Evolutionary conservation across 2,329 filamentous ascomycete genomes (phyloP).

Genomic region (Cercospora nicotianae): DNA sequence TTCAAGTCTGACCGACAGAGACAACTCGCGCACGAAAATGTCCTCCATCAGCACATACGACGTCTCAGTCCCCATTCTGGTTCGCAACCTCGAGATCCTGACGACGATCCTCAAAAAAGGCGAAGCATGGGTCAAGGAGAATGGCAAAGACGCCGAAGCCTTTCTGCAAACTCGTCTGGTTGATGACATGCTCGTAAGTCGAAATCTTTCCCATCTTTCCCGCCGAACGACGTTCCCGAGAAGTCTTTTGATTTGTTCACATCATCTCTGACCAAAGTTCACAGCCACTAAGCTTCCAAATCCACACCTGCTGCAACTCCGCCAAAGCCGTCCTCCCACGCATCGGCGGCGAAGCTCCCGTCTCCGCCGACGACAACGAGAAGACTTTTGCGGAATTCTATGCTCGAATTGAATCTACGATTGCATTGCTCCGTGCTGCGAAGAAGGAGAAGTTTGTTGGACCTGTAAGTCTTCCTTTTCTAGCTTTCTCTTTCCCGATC

Average conservation of each 20-base stretch:
- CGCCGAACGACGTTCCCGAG: no score
- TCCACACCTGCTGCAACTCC: slow-evolving; percentile 47
- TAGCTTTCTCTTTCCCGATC: not conserved
- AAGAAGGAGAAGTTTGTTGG: slow-evolving; percentile 47
- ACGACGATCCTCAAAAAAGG: slow-evolving; percentile 49
- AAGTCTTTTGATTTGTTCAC: no score
- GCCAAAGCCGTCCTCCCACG: slow-evolving; percentile 42
- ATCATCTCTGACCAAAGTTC: not conserved
- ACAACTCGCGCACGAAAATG: not conserved
- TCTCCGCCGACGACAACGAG: slow-evolving; percentile 34
- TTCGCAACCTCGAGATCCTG: slow-evolving; percentile 47
- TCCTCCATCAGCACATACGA: slow-evolving; percentile 21
- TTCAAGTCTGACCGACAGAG: not conserved
- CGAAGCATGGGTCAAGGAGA: slow-evolving; percentile 43
- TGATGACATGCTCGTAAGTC: slow-evolving; percentile 50
- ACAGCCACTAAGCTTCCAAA: slow-evolving; percentile 49
- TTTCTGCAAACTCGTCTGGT: slow-evolving; percentile 47
- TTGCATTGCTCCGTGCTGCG: slow-evolving; percentile 49
- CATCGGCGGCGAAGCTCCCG: slow-evolving; percentile 39
- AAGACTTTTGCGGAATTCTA: slow-evolving; percentile 53
- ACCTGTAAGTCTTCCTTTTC: not conserved
- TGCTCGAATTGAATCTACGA: slow-evolving; percentile 49
- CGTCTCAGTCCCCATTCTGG: slow-evolving; percentile 43
- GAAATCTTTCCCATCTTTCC: no score
- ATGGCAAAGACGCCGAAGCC: slow-evolving; percentile 39